These are phyloP conservation scores for Cercospora brassicicola DNA, from an alignment of 2,329 filamentous ascomycete species.

Conservation along the genomic window DNA sequence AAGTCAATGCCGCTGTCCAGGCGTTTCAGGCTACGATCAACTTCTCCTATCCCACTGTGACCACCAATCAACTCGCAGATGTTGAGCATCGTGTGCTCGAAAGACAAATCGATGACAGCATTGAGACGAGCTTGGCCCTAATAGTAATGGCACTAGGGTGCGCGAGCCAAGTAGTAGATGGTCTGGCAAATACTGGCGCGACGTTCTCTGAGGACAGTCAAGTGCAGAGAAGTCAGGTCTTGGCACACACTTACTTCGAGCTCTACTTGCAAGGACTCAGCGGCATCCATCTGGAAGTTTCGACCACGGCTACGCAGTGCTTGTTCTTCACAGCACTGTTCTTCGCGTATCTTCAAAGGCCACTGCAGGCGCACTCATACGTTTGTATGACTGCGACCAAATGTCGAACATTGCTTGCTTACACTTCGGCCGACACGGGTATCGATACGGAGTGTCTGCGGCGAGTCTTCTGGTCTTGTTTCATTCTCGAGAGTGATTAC, in stretches of 20 bases:
- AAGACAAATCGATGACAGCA: constrained; percentile 9
- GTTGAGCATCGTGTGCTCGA: constrained; percentile 14
- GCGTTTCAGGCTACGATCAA: constrained; percentile 14
- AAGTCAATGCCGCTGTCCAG: constrained; percentile 1
- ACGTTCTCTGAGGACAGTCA: not conserved
- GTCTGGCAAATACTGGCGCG: not conserved
- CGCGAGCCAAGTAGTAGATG: constrained; percentile 9
- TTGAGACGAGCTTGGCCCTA: constrained; percentile 13
- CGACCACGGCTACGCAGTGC: constrained; percentile 17
- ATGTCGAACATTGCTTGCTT: constrained; percentile 18
- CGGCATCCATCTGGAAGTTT: constrained; percentile 16
- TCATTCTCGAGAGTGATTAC: constrained; percentile 19
- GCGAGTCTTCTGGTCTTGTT: constrained; percentile 22
- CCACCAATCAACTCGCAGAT: constrained; percentile 6
- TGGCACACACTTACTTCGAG: constrained; percentile 15
- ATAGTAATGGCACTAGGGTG: constrained; percentile 19
- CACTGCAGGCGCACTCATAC: constrained; percentile 19
- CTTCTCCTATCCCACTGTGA: constrained; percentile 17
- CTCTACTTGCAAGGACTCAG: constrained; percentile 12
- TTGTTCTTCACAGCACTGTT: constrained; percentile 22
- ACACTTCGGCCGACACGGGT: constrained; percentile 20
- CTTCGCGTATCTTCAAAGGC: constrained; percentile 21
- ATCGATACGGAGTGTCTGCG: constrained; percentile 18
- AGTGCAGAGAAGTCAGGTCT: not conserved
- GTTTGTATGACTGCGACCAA: constrained; percentile 19